These are phyloP conservation scores for Lachancea sp. DNA, from an alignment of 805 yeast species.

Conservation along the genomic window DNA sequence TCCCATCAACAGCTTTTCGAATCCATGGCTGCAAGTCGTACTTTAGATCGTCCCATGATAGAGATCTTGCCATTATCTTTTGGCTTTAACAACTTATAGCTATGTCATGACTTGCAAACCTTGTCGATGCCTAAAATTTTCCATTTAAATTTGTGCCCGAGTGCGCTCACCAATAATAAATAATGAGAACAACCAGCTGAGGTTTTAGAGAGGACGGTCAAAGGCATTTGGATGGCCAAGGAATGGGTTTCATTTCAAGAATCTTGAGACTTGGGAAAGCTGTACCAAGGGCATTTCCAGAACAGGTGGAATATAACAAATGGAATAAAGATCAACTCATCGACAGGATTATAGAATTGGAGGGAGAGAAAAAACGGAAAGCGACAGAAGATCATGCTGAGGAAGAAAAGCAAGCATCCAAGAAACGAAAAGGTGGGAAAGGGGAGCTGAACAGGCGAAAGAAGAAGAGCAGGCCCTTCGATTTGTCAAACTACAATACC, in stretches of 20 bases:
- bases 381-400: conserved; percentile 5
- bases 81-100: background rate
- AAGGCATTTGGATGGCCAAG: too few relatives aligned
- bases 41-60: conserved; percentile 55
- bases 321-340: conserved; percentile 69
- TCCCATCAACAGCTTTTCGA: conserved; percentile 54
- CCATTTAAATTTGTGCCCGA: background rate
- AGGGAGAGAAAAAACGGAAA: conserved; percentile 23
- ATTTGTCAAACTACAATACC: conserved; percentile 54
- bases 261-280: conserved; percentile 12
- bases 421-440: conserved; percentile 10
- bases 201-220: too few relatives aligned
- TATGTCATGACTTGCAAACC: background rate
- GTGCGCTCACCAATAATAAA: background rate
- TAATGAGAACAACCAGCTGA: background rate
- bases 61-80: conserved; percentile 36
- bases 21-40: conserved; percentile 64
- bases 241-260: conserved; percentile 17
- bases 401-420: conserved; percentile 1
- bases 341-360: conserved; percentile 50
- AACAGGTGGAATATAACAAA: conserved; percentile 38
- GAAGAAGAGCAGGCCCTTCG: conserved; percentile 45
- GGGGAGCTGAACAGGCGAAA: conserved; percentile 15
- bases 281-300: conserved; percentile 5
- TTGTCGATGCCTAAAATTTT: background rate